Evolutionary conservation across 768 basidiomycete species (phyloP), one percentile per base, ranked within the genome.

Genomic region (Mrakia blollopis): DNA sequence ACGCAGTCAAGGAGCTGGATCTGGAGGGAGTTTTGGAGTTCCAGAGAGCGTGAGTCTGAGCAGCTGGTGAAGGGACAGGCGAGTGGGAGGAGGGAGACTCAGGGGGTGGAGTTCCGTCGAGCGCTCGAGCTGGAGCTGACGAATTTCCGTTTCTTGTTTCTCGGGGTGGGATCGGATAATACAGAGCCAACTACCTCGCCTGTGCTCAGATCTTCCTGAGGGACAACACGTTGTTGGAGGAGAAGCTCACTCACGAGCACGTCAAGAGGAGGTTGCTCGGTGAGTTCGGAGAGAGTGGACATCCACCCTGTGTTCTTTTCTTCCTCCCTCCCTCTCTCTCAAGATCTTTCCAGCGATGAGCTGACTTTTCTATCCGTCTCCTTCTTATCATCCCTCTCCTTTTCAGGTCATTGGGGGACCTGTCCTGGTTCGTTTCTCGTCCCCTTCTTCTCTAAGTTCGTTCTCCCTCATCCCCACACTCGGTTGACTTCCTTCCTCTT

Each of bases 201-300:
- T 82, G 79, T n/a, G 92, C 92, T 1, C 92, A 91, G 91, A 93
- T 94, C 79, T 95, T 92, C 85, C 85, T 96, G 76, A 89, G 87
- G 78, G 85, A 87, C 79, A 91, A 94, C 79, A 87, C 89, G 16
- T 86, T 92, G 2, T 84, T 94, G 44, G 87, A 90, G 77, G 84
- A 88, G 47, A 83, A 86, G n/a, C 78, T 85, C 11, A 86, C 85
- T 28, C 84, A 87, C 39, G 89, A 91, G 62, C 87, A 93, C 82
- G 90, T 96, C 85, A 94, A 95, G 84, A 86, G 87, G 60, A 88
- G 92, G 80, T 87, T 93, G 35, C 87, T 93, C 11, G 92, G 92
- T 39, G 70, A 80, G 92, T 39, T 72, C 35, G 65, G n/a, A 6
- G 54, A 23, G 54, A 13, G 23, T 13, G 11, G 11, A 57, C 28